Percentiles rank a stretch among this genome's conserved stretches.
These are phyloP conservation scores for Spongispora temasekensis DNA, from an alignment of 1,284 basidiomycete genomes.

Conservation along the genomic window DNA sequence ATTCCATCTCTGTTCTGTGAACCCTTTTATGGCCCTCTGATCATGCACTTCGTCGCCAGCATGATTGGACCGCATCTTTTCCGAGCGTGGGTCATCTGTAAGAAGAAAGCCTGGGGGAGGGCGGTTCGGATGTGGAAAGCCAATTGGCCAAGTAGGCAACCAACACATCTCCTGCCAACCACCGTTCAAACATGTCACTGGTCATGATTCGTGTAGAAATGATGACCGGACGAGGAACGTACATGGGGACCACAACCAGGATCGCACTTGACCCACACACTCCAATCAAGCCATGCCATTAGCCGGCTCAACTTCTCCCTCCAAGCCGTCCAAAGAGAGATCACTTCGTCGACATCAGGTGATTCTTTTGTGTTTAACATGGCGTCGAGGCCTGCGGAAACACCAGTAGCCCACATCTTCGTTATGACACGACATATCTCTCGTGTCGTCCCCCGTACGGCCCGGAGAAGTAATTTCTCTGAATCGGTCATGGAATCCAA, in stretches of 20 bases:
- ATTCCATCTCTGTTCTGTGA: not conserved
- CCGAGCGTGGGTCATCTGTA: not conserved
- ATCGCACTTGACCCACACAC: conserved; percentile 39
- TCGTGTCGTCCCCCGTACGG: conserved; percentile 37
- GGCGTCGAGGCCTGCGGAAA: conserved; percentile 35
- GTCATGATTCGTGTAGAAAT: too few species aligned
- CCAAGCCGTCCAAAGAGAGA: conserved; percentile 25
- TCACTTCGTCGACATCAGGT: conserved; percentile 2
- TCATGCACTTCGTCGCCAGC: too few species aligned
- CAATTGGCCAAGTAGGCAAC: conserved; percentile 47
- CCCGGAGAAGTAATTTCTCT: conserved; percentile 37
- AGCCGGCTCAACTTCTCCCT: conserved; percentile 27
- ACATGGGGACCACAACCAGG: conserved; percentile 40
- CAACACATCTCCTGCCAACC: conserved; percentile 45
- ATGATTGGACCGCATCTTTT: too few species aligned
- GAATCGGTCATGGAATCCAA: conserved; percentile 33
- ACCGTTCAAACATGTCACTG: too few species aligned
- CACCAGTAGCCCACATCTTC: conserved; percentile 45
- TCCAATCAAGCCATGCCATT: conserved; percentile 47
- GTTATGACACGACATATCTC: conserved; percentile 51
- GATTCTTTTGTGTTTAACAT: conserved; percentile 3
- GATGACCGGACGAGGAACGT: conserved; percentile 3
- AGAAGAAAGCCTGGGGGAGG: not conserved
- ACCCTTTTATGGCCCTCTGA: not conserved
- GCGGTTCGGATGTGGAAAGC: conserved; percentile 6